Base-by-base conservation (phyloP, 306 rosid species). In the Chamaecrista fasciculata region DNA sequence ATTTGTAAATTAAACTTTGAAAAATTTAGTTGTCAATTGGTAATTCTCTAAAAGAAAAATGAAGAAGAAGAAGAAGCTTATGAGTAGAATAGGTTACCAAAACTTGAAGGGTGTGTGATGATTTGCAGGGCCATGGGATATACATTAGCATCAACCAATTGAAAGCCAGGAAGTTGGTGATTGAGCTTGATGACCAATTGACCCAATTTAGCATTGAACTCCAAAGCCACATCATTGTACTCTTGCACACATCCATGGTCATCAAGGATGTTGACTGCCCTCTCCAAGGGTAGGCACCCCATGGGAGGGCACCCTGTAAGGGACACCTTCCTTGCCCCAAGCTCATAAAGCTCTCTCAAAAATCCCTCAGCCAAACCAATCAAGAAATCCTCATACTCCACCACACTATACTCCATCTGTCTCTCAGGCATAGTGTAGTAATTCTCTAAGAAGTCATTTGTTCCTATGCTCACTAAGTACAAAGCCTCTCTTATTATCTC, bases 241-340 rank as follows among this genome's bases (percentile, higher is more conserved):
- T 16, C 42, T 21, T 76, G 78, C 10, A 42, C 71, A 57, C 92
- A 84, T 12, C 76, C 79, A 72, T 86, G 76, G 24, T 29, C 2
- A 2, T 73, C 84, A 70, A 82, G 3, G 20, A 89, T 12, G 42
- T 89, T 84, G 0, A 50, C 39, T 37, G 85, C 4, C 57, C 96
- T 84, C 52, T 84, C 88, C 2, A 89, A 57, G 19, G 90, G 96
- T 53, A 89, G 60, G 65, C 96, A 89, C 61, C 92, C 92, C 89
- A 84, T 82, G 0, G 92, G 92, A 69, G 85, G 83, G 15, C 77
- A 57, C 51, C 90, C 92, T 8, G 88, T 76, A 0, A 89, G 78
- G n/a, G 88, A 74, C 37, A 86, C 75, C 47, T 81, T 86, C 76
- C 85, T 77, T 21, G 85, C 96, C 25, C 90, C 90, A 0, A 84